A percentile compares a stretch with the other conserved stretches of the same genome.
phyloP scores from a whole-genome alignment of 208 protist genomes.

The Leishmania guyanensis region DNA sequence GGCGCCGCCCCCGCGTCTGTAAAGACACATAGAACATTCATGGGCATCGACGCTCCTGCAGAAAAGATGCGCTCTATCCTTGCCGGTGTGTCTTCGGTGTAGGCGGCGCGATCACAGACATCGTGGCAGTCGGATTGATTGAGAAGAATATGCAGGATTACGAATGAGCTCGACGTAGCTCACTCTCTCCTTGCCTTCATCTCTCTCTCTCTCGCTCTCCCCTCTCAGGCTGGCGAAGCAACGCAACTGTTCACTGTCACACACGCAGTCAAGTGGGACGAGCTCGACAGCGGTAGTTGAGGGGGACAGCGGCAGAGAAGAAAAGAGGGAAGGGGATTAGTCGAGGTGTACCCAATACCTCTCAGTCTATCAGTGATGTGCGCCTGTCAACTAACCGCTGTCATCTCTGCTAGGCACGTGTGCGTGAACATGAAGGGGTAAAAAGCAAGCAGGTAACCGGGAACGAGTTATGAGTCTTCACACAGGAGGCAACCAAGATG shows the following conservation, averaged over 20 bases:
- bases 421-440: neutral
- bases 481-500: neutral
- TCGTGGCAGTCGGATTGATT: too few species aligned
- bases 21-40: too few species aligned
- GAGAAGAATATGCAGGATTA: too few species aligned
- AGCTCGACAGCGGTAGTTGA: neutral
- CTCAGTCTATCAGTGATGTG: neutral
- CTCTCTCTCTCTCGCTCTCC: too few species aligned
- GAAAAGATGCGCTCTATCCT: too few species aligned
- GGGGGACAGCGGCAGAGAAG: neutral
- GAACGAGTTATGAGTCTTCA: neutral
- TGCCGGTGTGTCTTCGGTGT: too few species aligned
- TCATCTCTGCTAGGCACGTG: neutral
- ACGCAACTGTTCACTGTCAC: neutral
- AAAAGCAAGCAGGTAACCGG: neutral
- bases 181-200: too few species aligned
- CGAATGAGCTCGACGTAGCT: too few species aligned
- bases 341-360: neutral
- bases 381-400: neutral
- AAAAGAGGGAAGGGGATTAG: neutral
- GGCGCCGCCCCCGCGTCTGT: too few species aligned
- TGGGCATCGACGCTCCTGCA: too few species aligned
- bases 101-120: too few species aligned
- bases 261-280: neutral
- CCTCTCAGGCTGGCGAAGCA: neutral